phyloP scores from a whole-genome alignment of 768 basidiomycete genomes.

The Suillus tomentosus region DNA sequence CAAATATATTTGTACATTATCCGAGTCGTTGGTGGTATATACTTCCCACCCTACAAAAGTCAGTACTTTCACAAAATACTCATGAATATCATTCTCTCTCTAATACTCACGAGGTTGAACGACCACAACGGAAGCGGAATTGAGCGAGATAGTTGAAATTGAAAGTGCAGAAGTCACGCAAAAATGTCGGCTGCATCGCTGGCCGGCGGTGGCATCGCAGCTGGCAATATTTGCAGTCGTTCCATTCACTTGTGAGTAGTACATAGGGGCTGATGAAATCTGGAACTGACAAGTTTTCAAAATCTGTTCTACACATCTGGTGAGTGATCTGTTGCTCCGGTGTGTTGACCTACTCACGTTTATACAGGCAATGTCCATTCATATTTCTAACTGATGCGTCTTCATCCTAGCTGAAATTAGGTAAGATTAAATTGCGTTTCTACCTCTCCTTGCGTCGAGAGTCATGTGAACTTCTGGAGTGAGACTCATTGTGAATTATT shows the following conservation, averaged over 20 bases:
- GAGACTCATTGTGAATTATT: not conserved
- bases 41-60: too few species aligned
- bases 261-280: too few species aligned
- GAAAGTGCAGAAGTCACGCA: too few species aligned
- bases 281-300: slow-evolving; percentile 6
- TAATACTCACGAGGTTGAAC: too few species aligned
- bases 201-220: slow-evolving; percentile 20
- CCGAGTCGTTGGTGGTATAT: too few species aligned
- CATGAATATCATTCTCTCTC: too few species aligned
- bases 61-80: too few species aligned
- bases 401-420: not conserved
- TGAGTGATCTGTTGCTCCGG: slow-evolving; percentile 17
- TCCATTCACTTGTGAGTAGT: slow-evolving; percentile 44
- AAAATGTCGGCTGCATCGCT: too few species aligned
- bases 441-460: slow-evolving; percentile 42
- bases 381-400: slow-evolving; percentile 9
- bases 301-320: slow-evolving; percentile 38
- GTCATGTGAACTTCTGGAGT: slow-evolving; percentile 13
- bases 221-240: slow-evolving; percentile 47
- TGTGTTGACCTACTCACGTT: not conserved
- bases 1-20: too few species aligned
- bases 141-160: too few species aligned
- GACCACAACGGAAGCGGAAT: too few species aligned
- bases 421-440: slow-evolving; percentile 36
- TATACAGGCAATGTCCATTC: slow-evolving; percentile 31